Evolutionary conservation across 1,284 basidiomycete genomes (phyloP).

Genomic region (Coriolopsis trogii): DNA sequence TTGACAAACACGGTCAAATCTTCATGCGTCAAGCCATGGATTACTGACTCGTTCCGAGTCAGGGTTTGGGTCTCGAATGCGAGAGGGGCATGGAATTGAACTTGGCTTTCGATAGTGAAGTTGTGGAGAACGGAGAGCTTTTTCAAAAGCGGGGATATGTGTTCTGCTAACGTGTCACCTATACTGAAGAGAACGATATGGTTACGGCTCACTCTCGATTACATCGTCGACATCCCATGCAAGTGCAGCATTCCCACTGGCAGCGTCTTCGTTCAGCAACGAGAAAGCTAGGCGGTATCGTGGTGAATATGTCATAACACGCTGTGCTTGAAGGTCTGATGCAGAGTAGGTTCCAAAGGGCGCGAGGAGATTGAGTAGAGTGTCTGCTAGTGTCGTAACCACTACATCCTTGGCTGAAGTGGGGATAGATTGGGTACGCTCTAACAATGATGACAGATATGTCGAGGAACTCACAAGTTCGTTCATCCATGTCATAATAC

Average conservation of each 20-base stretch:
- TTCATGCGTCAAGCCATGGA: slow-evolving; percentile 71
- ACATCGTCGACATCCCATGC: slow-evolving; percentile 76
- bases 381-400: slow-evolving; percentile 37
- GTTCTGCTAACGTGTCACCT: slow-evolving; percentile 57
- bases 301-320: slow-evolving; percentile 74
- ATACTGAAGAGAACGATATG: no score
- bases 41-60: slow-evolving; percentile 35
- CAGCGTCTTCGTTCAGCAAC: slow-evolving; percentile 85
- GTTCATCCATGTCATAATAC: slow-evolving; percentile 5
- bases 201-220: slow-evolving; percentile 69
- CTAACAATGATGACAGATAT: no score
- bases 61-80: slow-evolving; percentile 71
- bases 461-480: slow-evolving; percentile 8
- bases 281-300: slow-evolving; percentile 83
- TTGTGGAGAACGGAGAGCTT: slow-evolving; percentile 77
- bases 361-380: slow-evolving; percentile 50
- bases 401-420: background rate
- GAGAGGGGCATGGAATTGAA: slow-evolving; percentile 90
- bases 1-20: slow-evolving; percentile 93
- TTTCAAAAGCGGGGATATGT: slow-evolving; percentile 68
- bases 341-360: slow-evolving; percentile 48
- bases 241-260: slow-evolving; percentile 60
- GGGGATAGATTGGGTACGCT: background rate
- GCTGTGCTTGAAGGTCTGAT: slow-evolving; percentile 40
- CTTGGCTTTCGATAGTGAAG: slow-evolving; percentile 92